These are phyloP conservation scores for Saccharomycopsis javanensis DNA, from an alignment of 805 yeast species.

Conservation along the genomic window DNA sequence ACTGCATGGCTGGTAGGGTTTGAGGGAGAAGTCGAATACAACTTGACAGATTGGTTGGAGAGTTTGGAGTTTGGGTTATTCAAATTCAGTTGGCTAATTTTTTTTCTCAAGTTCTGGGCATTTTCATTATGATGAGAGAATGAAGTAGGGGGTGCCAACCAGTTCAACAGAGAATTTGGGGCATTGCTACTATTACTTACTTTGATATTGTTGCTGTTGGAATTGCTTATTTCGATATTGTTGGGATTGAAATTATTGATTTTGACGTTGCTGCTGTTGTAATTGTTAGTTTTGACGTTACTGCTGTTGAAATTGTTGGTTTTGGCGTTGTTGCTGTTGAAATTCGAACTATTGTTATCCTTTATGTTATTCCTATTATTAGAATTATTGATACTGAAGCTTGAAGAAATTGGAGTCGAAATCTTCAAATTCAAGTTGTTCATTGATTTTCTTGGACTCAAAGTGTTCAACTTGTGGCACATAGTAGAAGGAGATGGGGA, in stretches of 20 bases:
- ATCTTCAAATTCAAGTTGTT: neutral
- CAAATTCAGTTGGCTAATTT: conserved; percentile 6
- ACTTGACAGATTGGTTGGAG: conserved; percentile 9
- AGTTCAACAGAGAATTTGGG: neutral
- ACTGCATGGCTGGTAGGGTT: neutral
- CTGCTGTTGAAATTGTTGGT: neutral
- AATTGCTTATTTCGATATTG: no score
- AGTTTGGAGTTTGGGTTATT: conserved; percentile 8
- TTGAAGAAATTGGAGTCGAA: neutral
- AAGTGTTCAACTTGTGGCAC: neutral
- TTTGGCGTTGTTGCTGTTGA: neutral
- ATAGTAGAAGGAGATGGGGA: neutral
- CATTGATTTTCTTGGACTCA: neutral
- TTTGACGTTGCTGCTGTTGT: neutral
- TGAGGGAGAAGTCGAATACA: neutral
- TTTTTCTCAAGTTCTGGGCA: conserved; percentile 5
- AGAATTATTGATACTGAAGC: neutral
- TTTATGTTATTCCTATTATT: neutral
- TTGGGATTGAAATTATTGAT: neutral
- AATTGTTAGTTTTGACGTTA: neutral
- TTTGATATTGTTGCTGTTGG: no score
- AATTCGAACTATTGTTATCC: no score
- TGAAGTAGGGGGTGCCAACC: neutral
- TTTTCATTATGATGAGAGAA: conserved; percentile 2
- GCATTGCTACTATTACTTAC: neutral